Conservation (phyloP, 2,329 filamentous ascomycete species). For the Monilinia laxa region DNA sequence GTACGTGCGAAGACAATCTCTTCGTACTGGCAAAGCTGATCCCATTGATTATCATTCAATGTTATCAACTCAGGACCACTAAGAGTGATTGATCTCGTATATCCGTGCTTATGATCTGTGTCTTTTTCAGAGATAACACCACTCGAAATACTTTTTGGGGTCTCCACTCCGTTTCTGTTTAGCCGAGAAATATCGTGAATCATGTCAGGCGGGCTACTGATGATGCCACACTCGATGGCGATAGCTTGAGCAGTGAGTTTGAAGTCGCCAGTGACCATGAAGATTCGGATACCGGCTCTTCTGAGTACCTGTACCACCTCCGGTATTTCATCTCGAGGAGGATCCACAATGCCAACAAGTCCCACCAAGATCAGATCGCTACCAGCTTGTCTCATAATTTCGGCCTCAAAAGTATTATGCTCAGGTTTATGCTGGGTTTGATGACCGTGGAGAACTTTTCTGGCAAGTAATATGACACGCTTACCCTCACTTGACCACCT, state of each 20-base stretch:
- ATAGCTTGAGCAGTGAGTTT: constrained; percentile 73
- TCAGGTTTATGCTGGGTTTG: constrained; percentile 23
- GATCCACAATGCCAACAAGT: constrained; percentile 57
- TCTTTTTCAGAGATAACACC: constrained; percentile 18
- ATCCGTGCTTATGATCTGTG: not conserved
- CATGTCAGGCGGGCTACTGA: constrained; percentile 45
- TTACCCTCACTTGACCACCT: constrained; percentile 66
- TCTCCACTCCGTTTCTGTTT: constrained; percentile 11
- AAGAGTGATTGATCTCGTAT: constrained; percentile 53
- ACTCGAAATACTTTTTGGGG: constrained; percentile 15
- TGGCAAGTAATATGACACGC: constrained; percentile 63
- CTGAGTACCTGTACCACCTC: constrained; percentile 58
- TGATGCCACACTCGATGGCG: constrained; percentile 67
- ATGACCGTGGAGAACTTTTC: constrained; percentile 45
- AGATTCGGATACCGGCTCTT: constrained; percentile 66
- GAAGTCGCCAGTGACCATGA: constrained; percentile 78
- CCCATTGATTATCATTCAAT: constrained; percentile 67
- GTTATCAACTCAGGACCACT: constrained; percentile 63
- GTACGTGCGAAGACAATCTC: constrained; percentile 75
- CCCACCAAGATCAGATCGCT: constrained; percentile 52
- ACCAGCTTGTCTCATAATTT: constrained; percentile 53
- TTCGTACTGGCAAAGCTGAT: constrained; percentile 59
- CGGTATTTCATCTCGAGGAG: constrained; percentile 56
- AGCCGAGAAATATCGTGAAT: constrained; percentile 28
- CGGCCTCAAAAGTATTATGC: constrained; percentile 51